Percentiles rank a stretch among this genome's conserved stretches.
Evolutionary conservation across 2,329 filamentous ascomycete species (phyloP).

Genomic region (Xylaria sp.): DNA sequence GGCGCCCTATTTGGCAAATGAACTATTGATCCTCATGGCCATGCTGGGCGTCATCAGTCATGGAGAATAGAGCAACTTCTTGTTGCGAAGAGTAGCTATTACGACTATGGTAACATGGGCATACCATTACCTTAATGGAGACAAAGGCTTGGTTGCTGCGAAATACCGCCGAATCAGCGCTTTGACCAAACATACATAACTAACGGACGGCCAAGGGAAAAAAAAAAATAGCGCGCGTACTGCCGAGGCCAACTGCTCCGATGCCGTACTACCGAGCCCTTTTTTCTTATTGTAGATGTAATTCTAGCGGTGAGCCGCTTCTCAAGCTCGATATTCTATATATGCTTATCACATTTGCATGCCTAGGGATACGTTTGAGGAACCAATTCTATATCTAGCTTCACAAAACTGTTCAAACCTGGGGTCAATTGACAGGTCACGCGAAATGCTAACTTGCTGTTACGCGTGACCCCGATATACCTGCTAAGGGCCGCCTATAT

Average conservation of each 20-base stretch:
- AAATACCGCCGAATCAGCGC: constrained; percentile 4
- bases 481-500: background rate
- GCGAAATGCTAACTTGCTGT: background rate
- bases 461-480: background rate
- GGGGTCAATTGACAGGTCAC: background rate
- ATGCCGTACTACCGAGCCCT: background rate
- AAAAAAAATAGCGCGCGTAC: background rate
- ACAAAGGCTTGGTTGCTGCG: background rate
- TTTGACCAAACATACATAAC: background rate
- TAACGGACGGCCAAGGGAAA: background rate
- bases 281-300: background rate
- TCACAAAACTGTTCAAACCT: background rate
- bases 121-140: too few relatives aligned
- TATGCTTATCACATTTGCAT: background rate
- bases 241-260: background rate
- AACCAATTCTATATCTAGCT: background rate
- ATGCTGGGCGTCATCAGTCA: background rate
- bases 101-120: too few relatives aligned
- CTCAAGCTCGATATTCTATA: background rate
- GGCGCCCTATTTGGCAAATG: background rate
- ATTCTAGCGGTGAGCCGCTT: background rate
- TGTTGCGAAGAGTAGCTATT: background rate
- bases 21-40: background rate
- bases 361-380: too few relatives aligned
- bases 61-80: background rate